Evolutionary conservation across 1,284 basidiomycete genomes (phyloP).

Genomic region (Melanopsichium pennsylvanicum): DNA sequence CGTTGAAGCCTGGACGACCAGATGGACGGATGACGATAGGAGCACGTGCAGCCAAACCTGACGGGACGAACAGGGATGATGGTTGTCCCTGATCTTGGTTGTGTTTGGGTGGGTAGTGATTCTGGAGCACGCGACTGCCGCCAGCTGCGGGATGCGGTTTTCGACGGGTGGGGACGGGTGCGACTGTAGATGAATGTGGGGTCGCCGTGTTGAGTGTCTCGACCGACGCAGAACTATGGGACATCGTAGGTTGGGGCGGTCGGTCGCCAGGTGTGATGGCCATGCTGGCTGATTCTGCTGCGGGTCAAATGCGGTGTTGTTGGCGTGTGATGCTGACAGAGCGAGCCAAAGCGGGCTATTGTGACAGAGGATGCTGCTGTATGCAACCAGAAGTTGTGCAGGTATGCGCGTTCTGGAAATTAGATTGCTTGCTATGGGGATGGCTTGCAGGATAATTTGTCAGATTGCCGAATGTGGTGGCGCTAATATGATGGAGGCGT

Average conservation of each 20-base stretch:
- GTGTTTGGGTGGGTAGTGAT: constrained; percentile 36
- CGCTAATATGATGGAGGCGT: too few species aligned
- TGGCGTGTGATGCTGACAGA: not conserved
- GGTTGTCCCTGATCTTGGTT: constrained; percentile 2
- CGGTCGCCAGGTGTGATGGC: constrained; percentile 13
- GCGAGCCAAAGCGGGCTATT: constrained; percentile 2
- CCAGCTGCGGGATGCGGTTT: constrained; percentile 2
- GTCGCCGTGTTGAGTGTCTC: constrained; percentile 4
- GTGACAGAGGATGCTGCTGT: not conserved
- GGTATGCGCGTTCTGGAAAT: too few species aligned
- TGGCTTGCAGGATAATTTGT: too few species aligned
- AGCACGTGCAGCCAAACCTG: constrained; percentile 18
- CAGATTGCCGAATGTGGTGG: too few species aligned
- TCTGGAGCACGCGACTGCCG: constrained; percentile 27
- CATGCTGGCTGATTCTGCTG: constrained; percentile 13
- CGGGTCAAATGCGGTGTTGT: not conserved
- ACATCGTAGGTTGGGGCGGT: constrained; percentile 4
- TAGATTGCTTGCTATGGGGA: too few species aligned
- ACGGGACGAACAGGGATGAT: constrained; percentile 2
- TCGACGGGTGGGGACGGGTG: constrained; percentile 2
- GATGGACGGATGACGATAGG: constrained; percentile 45
- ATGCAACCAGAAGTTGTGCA: not conserved
- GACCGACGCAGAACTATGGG: not conserved
- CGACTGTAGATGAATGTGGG: constrained; percentile 17
- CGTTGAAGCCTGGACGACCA: constrained; percentile 39